A percentile compares a stretch with the other conserved stretches of the same genome.
Conservation (phyloP, 2,329 filamentous ascomycete genomes). For the Botryotinia convoluta region DNA sequence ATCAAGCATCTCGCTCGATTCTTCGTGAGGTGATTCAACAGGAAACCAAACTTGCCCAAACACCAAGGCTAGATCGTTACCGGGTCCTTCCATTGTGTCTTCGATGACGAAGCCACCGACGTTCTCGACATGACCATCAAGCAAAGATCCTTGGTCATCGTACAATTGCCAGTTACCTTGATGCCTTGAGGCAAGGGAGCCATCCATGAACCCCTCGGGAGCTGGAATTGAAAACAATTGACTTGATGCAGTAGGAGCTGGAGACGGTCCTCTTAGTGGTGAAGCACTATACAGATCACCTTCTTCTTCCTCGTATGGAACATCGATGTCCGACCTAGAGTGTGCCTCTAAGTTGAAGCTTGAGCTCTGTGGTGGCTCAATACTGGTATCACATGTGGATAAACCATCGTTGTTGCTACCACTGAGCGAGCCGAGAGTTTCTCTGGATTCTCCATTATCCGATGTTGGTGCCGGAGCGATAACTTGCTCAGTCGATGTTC, state of each 20-base stretch:
- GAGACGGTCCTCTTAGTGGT: not conserved
- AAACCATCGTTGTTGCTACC: accelerated
- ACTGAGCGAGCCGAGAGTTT: not conserved
- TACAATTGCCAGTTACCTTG: not conserved
- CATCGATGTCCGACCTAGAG: not conserved
- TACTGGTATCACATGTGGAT: not conserved
- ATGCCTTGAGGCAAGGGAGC: not conserved
- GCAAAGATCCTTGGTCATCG: not conserved
- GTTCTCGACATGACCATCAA: not conserved
- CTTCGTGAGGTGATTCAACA: too few relatives aligned
- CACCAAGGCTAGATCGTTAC: not conserved
- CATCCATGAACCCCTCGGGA: not conserved
- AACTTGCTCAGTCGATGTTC: not conserved
- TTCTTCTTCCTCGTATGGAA: not conserved
- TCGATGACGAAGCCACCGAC: not conserved
- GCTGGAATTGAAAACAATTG: too few relatives aligned
- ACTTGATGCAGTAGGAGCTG: not conserved
- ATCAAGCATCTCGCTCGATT: not conserved
- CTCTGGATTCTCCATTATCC: not conserved
- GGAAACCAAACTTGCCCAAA: not conserved
- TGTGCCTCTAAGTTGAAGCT: not conserved
- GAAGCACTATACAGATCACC: not conserved
- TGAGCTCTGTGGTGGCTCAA: not conserved
- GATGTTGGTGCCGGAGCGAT: not conserved
- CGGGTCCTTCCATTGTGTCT: not conserved